Evolutionary conservation across 345 rosid genomes (phyloP).

Genomic region (Hibiscus syriacus): DNA sequence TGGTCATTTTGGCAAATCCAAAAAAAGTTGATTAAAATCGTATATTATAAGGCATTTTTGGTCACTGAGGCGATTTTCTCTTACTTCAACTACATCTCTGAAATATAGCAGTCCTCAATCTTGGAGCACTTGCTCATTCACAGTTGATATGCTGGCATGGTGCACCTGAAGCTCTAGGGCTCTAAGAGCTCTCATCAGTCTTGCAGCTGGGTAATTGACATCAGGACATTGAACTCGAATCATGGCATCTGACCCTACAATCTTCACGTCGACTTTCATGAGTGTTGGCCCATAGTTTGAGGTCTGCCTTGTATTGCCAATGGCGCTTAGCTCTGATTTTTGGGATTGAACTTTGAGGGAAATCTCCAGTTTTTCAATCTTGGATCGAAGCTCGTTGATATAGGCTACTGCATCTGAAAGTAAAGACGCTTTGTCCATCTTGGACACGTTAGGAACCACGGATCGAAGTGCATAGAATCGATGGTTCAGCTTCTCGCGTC

Average conservation of each 20-base stretch:
- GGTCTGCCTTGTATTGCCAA: slow-evolving; percentile 1
- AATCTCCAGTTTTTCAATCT: slow-evolving; percentile 38
- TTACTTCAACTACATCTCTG: no score
- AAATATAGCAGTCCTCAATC: slow-evolving; percentile 30
- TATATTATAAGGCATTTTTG: no score
- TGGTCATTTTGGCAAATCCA: no score
- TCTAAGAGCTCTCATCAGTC: slow-evolving; percentile 37
- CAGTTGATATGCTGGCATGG: slow-evolving; percentile 41
- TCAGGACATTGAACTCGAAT: slow-evolving; percentile 35
- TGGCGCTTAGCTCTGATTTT: slow-evolving; percentile 3
- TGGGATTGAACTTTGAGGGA: slow-evolving; percentile 11
- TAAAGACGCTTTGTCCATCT: slow-evolving; percentile 86
- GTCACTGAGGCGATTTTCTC: no score
- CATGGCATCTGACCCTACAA: slow-evolving; percentile 44
- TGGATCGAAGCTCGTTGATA: slow-evolving; percentile 55
- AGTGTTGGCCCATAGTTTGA: not conserved
- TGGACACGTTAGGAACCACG: slow-evolving; percentile 80
- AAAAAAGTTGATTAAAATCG: no score
- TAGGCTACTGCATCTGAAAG: slow-evolving; percentile 64
- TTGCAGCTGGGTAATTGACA: slow-evolving; percentile 40
- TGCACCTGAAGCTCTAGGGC: slow-evolving; percentile 37
- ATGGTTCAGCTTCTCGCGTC: slow-evolving; percentile 73
- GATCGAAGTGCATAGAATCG: slow-evolving; percentile 73
- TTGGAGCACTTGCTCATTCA: slow-evolving; percentile 36
- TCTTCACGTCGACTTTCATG: slow-evolving; percentile 44